Percentiles rank a stretch among this genome's conserved stretches.
Conservation (phyloP, 768 basidiomycete species). For the Polyporus arcularius region DNA sequence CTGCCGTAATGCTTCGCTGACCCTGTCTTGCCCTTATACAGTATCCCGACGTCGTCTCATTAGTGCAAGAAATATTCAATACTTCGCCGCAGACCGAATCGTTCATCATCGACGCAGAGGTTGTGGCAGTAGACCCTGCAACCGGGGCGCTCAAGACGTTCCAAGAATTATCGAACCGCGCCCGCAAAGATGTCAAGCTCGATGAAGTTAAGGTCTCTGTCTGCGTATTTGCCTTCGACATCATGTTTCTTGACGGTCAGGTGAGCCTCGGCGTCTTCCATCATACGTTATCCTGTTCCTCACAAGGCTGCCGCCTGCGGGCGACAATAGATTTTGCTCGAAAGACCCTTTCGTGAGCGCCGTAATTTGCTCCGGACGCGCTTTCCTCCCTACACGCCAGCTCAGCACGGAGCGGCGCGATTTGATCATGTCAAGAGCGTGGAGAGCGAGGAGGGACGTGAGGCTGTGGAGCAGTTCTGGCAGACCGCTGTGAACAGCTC, state of each 20-base stretch:
- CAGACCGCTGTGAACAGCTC: slow-evolving; percentile 69
- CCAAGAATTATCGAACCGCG: slow-evolving; percentile 83
- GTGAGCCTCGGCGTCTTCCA: slow-evolving; percentile 44
- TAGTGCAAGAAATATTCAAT: slow-evolving; percentile 55
- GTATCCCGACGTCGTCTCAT: slow-evolving; percentile 80
- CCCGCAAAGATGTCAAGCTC: slow-evolving; percentile 79
- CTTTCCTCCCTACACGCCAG: slow-evolving; percentile 56
- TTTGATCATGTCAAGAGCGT: slow-evolving; percentile 76
- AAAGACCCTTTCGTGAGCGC: slow-evolving; percentile 68
- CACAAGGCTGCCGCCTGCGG: background rate
- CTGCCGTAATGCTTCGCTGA: slow-evolving; percentile 14
- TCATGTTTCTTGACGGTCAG: slow-evolving; percentile 83
- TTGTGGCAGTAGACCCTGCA: slow-evolving; percentile 76
- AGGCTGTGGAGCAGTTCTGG: slow-evolving; percentile 76
- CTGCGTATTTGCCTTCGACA: slow-evolving; percentile 85
- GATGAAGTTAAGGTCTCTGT: slow-evolving; percentile 77
- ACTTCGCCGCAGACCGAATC: slow-evolving; percentile 46
- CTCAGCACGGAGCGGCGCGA: slow-evolving; percentile 51
- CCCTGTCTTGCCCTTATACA: slow-evolving; percentile 30
- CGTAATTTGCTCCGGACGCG: slow-evolving; percentile 60
- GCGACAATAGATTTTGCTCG: slow-evolving; percentile 59
- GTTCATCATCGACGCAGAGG: slow-evolving; percentile 84
- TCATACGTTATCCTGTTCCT: slow-evolving; percentile 7
- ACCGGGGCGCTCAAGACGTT: slow-evolving; percentile 72
- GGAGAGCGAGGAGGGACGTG: slow-evolving; percentile 61